phyloP scores from a whole-genome alignment of 139 green algal genomes.

The Closterium sp. region DNA sequence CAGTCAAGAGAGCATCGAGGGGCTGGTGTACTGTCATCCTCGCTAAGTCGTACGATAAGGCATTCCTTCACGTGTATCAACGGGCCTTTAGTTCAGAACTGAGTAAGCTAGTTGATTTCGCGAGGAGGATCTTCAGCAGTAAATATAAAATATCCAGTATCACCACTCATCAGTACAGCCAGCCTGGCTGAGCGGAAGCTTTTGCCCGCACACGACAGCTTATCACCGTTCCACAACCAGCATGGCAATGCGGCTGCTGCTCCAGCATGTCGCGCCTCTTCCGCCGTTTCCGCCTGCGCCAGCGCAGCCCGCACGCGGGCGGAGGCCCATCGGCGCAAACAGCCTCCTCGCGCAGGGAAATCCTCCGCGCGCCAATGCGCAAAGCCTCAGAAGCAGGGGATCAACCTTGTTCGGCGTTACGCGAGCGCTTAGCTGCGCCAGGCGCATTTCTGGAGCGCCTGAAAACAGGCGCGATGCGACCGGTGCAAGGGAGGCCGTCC shows the following conservation, averaged over 20 bases:
- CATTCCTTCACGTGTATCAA: too few relatives aligned
- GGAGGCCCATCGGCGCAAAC: neutral
- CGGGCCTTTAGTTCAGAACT: too few relatives aligned
- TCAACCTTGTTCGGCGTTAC: neutral
- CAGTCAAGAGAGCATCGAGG: neutral
- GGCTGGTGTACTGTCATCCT: neutral
- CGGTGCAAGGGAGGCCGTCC: neutral
- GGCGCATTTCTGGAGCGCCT: neutral
- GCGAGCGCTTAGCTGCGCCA: neutral
- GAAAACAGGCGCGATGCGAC: neutral
- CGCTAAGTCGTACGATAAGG: too few relatives aligned
- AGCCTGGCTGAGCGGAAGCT: too few relatives aligned
- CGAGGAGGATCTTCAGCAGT: too few relatives aligned
- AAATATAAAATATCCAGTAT: too few relatives aligned
- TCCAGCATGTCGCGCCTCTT: neutral
- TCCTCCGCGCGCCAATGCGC: neutral
- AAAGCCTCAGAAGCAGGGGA: neutral
- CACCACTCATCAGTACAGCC: too few relatives aligned
- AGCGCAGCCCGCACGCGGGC: neutral
- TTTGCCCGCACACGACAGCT: too few relatives aligned
- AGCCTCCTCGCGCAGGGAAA: neutral
- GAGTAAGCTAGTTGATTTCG: too few relatives aligned
- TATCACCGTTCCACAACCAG: neutral
- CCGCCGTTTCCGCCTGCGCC: neutral
- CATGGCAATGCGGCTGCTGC: neutral